These are phyloP conservation scores for Citrus sp. DNA, from an alignment of 345 rosid species.

Conservation along the genomic window DNA sequence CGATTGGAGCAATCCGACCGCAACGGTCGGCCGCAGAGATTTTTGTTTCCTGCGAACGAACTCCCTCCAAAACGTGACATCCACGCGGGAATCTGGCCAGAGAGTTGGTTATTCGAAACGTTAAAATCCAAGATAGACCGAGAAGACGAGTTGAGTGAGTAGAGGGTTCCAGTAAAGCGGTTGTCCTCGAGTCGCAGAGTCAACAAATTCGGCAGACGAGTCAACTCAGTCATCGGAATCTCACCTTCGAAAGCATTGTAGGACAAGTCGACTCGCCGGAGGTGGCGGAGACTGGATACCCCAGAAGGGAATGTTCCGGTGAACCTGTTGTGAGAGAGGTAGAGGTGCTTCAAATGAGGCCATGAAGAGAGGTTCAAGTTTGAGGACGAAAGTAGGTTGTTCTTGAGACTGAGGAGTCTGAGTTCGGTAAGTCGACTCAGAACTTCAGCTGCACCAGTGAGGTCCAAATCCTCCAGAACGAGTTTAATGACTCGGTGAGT, in stretches of 20 bases:
- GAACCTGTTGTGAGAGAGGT: slow-evolving; percentile 40
- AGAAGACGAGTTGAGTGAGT: slow-evolving; percentile 4
- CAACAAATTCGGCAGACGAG: slow-evolving; percentile 23
- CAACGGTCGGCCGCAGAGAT: slow-evolving; percentile 42
- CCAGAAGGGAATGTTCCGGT: slow-evolving; percentile 31
- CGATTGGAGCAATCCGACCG: slow-evolving; percentile 18
- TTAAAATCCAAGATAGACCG: slow-evolving; percentile 28
- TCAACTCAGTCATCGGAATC: slow-evolving; percentile 31
- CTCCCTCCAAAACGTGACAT: slow-evolving; percentile 25
- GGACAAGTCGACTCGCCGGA: slow-evolving; percentile 39
- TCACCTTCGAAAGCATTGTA: slow-evolving; percentile 30
- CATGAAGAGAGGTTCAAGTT: slow-evolving; percentile 23
- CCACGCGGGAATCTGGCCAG: slow-evolving; percentile 34
- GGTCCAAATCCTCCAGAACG: slow-evolving; percentile 31
- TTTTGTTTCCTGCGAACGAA: slow-evolving; percentile 32
- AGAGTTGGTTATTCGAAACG: slow-evolving; percentile 32
- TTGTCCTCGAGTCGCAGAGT: slow-evolving; percentile 40
- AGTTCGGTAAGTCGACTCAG: slow-evolving; percentile 30
- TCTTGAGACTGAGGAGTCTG: slow-evolving; percentile 39
- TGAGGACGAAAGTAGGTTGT: slow-evolving; percentile 29
- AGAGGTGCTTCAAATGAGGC: slow-evolving; percentile 30
- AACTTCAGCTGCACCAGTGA: slow-evolving; percentile 21
- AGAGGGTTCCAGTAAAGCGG: slow-evolving; percentile 26
- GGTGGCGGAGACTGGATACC: slow-evolving; percentile 23
- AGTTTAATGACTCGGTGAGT: slow-evolving; percentile 35